A percentile compares a stretch with the other conserved stretches of the same genome.
These are phyloP conservation scores for Betula pendula DNA, from an alignment of 306 rosid genomes.

Conservation along the genomic window DNA sequence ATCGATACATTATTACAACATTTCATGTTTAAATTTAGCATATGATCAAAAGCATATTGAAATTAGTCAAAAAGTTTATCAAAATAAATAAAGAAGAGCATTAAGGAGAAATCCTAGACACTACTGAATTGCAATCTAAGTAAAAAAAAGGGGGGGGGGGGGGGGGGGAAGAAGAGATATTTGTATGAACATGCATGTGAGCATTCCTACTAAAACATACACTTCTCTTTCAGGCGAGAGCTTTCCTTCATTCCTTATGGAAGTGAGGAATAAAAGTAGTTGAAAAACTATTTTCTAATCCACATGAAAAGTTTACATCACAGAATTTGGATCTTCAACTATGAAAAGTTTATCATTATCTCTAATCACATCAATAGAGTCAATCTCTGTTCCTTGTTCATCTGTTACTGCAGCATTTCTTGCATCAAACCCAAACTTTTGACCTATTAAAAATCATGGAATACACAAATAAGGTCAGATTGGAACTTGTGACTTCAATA, in stretches of 20 bases:
- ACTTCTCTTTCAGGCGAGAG: neutral
- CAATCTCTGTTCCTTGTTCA: slow-evolving; percentile 81
- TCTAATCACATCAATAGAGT: slow-evolving; percentile 73
- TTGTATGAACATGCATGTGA: too few relatives aligned
- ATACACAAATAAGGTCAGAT: slow-evolving; percentile 6
- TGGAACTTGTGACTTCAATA: neutral
- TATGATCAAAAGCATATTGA: too few relatives aligned
- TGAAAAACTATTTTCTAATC: neutral
- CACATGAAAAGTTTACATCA: slow-evolving; percentile 1
- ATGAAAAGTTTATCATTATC: slow-evolving; percentile 80
- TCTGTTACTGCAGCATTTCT: slow-evolving; percentile 50
- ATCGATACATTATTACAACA: too few relatives aligned
- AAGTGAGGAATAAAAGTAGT: slow-evolving; percentile 1
- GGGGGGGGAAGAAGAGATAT: too few relatives aligned
- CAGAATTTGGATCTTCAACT: slow-evolving; percentile 27
- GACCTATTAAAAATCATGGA: slow-evolving; percentile 48
- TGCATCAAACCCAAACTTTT: slow-evolving; percentile 62
- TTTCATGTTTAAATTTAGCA: too few relatives aligned
- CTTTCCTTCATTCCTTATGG: neutral
- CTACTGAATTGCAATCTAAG: too few relatives aligned
- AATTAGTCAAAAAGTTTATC: too few relatives aligned
- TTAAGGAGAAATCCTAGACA: too few relatives aligned
- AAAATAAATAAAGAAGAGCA: too few relatives aligned
- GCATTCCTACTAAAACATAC: neutral
- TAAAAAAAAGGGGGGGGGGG: too few relatives aligned